Evolutionary conservation across 257 asterid species (phyloP).

Genomic region (Solanum arcanum): DNA sequence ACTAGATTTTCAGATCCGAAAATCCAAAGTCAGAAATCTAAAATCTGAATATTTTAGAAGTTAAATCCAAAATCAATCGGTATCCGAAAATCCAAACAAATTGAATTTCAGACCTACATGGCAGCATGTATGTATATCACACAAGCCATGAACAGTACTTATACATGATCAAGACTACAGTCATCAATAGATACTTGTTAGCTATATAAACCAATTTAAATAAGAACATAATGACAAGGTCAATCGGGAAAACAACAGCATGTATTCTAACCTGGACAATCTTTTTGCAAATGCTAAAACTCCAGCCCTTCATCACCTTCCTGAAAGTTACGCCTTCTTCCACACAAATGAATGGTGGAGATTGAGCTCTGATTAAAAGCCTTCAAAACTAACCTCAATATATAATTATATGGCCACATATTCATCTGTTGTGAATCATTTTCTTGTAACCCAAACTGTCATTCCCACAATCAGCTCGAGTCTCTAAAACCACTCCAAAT

Average conservation of each 20-base stretch:
- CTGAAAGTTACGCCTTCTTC: conserved; percentile 13
- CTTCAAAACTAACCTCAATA: conserved; percentile 21
- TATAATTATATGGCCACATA: conserved; percentile 19
- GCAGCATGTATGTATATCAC: not conserved
- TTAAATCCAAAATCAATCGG: not conserved
- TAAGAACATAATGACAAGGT: not conserved
- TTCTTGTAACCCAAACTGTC: conserved; percentile 20
- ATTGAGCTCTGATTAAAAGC: conserved; percentile 7
- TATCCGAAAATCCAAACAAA: not conserved
- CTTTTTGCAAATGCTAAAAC: conserved; percentile 35
- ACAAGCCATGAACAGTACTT: not conserved
- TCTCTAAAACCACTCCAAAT: conserved; percentile 20
- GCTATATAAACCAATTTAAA: not conserved
- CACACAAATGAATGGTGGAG: conserved; percentile 9
- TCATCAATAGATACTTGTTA: not conserved
- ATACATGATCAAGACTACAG: not conserved
- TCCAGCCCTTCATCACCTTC: conserved; percentile 22
- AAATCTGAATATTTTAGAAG: not conserved
- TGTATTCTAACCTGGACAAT: conserved; percentile 24
- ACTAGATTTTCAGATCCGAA: not conserved
- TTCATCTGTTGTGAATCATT: conserved; percentile 8
- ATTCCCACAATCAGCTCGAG: conserved; percentile 8
- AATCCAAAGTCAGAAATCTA: not conserved
- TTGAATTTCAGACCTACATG: not conserved
- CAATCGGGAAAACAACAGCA: not conserved